These are phyloP conservation scores for Melampsora americana DNA, from an alignment of 1,284 basidiomycete species.

Conservation along the genomic window DNA sequence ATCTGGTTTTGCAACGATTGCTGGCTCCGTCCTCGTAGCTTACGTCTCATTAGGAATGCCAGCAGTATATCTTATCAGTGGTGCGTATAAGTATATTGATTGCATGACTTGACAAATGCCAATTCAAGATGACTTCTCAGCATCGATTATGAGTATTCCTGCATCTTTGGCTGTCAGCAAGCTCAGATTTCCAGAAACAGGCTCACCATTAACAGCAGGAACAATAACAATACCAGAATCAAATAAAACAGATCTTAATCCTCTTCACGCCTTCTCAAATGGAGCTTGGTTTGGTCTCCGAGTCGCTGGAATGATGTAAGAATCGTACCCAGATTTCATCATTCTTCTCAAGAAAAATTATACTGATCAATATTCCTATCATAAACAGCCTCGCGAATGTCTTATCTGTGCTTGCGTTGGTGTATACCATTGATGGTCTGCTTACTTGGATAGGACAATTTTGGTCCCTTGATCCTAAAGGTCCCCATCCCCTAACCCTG, in stretches of 20 bases:
- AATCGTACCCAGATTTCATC: constrained; percentile 63
- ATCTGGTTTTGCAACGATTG: constrained; percentile 86
- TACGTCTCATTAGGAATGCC: constrained; percentile 81
- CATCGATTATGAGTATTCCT: constrained; percentile 90
- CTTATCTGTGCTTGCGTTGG: constrained; percentile 70
- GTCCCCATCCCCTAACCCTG: constrained; percentile 64
- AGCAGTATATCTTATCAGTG: constrained; percentile 73
- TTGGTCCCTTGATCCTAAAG: constrained; percentile 67
- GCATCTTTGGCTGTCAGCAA: constrained; percentile 88
- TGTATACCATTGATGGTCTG: constrained; percentile 76
- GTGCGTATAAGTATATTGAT: constrained; percentile 6
- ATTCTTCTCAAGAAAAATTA: constrained; percentile 62
- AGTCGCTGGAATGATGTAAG: constrained; percentile 77
- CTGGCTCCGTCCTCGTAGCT: constrained; percentile 79
- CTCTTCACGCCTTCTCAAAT: constrained; percentile 80
- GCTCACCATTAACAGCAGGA: constrained; percentile 80
- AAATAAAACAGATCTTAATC: constrained; percentile 66
- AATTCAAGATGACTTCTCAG: constrained; percentile 14
- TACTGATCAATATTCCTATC: constrained; percentile 58
- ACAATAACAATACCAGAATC: constrained; percentile 67
- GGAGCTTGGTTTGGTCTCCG: constrained; percentile 80
- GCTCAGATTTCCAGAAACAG: constrained; percentile 74
- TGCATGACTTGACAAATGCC: not conserved
- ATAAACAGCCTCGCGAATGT: constrained; percentile 38
- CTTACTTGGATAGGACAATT: constrained; percentile 84